These are phyloP conservation scores for Cystobasidiaceae sp. DNA, from an alignment of 1,284 basidiomycete genomes.

Conservation along the genomic window DNA sequence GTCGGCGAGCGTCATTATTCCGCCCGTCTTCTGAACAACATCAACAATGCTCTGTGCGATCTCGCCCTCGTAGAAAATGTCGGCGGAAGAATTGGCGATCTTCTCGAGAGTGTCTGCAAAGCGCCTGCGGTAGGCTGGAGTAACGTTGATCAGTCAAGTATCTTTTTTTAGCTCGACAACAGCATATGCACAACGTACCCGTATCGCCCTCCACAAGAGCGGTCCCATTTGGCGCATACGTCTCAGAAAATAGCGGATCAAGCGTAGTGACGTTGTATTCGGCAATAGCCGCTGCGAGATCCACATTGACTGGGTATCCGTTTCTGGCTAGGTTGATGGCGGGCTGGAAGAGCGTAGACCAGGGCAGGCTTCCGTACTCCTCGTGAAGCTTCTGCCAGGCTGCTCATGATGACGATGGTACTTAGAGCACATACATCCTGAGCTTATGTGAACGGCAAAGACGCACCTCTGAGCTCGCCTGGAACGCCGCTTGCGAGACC, in stretches of 20 bases:
- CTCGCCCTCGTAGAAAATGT: slow-evolving; percentile 42
- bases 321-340: slow-evolving; percentile 42
- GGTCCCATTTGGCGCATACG: slow-evolving; percentile 43
- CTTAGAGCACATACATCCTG: not conserved
- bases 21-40: slow-evolving; percentile 36
- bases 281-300: slow-evolving; percentile 31
- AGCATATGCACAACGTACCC: not conserved
- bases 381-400: slow-evolving; percentile 45
- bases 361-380: slow-evolving; percentile 44
- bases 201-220: slow-evolving; percentile 40
- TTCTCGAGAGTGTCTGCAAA: slow-evolving; percentile 40
- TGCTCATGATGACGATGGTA: not conserved
- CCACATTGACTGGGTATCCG: slow-evolving; percentile 43
- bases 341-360: slow-evolving; percentile 43
- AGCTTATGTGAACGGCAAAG: not conserved
- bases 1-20: slow-evolving; percentile 42
- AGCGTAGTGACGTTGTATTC: slow-evolving; percentile 19
- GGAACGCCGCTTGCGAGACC: slow-evolving; percentile 45
- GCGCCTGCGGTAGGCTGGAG: slow-evolving; percentile 33
- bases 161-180: not conserved
- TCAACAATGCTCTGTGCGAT: slow-evolving; percentile 41
- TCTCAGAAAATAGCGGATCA: slow-evolving; percentile 43
- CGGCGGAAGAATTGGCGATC: slow-evolving; percentile 33
- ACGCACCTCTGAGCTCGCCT: slow-evolving; percentile 42
- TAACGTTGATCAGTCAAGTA: not conserved